A percentile compares a stretch with the other conserved stretches of the same genome.
Evolutionary conservation across 495 filamentous ascomycete genomes (phyloP).

Genomic region (Neurospora hispaniola): DNA sequence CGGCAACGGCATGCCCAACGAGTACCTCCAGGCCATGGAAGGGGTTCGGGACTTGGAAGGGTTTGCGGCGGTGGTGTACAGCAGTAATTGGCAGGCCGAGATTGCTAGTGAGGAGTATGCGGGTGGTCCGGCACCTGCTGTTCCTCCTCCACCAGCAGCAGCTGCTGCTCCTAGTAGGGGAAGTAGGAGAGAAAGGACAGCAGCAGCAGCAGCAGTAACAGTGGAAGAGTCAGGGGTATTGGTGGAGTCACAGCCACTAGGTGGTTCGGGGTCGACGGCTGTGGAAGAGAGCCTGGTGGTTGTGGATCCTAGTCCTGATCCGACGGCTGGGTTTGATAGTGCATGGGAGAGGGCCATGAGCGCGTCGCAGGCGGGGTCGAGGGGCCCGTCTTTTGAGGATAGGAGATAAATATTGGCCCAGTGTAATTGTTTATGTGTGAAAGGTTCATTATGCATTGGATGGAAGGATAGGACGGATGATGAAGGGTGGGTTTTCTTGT

Average conservation of each 20-base stretch:
- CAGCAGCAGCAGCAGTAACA: background rate
- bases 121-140: background rate
- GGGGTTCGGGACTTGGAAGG: slow-evolving; percentile 77
- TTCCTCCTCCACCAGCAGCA: background rate
- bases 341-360: slow-evolving; percentile 52
- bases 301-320: slow-evolving; percentile 30
- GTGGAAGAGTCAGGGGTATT: background rate
- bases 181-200: background rate
- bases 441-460: background rate
- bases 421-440: background rate
- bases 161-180: background rate
- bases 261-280: slow-evolving; percentile 4
- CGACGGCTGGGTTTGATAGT: slow-evolving; percentile 44
- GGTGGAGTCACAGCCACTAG: background rate
- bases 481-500: background rate
- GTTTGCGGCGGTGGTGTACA: slow-evolving; percentile 90
- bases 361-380: background rate
- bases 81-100: slow-evolving; percentile 74
- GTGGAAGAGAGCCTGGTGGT: slow-evolving; percentile 35
- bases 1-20: slow-evolving; percentile 74
- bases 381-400: background rate
- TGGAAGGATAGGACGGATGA: background rate
- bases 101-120: slow-evolving; percentile 35
- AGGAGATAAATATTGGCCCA: background rate
- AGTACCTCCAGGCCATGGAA: slow-evolving; percentile 81